phyloP scores from a whole-genome alignment of 305 asterid species.

The Solanum aculeatissimum region DNA sequence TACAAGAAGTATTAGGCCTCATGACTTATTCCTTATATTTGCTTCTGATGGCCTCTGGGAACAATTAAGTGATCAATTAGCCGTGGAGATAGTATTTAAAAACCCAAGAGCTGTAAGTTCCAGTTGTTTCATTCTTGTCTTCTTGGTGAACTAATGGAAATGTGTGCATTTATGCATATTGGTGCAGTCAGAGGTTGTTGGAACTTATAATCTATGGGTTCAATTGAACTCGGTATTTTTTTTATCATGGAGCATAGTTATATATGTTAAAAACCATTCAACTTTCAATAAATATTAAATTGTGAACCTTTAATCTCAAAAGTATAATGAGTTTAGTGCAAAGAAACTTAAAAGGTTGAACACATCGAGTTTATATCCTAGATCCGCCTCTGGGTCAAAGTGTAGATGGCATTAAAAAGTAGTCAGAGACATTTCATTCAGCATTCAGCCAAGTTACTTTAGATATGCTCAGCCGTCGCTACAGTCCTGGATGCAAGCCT shows the following conservation, averaged over 20 bases:
- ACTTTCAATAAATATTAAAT: not conserved
- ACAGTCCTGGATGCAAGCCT: not conserved
- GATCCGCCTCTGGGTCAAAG: not conserved
- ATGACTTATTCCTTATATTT: slow-evolving; percentile 73
- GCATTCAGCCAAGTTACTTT: not conserved
- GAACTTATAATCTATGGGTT: not conserved
- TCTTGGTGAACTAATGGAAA: not conserved
- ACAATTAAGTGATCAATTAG: slow-evolving; percentile 69
- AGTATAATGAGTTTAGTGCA: not conserved
- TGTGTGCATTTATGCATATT: not conserved
- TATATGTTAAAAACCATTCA: not conserved
- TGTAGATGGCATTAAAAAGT: not conserved
- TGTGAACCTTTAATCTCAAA: not conserved
- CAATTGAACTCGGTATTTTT: not conserved
- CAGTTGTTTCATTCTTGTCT: not conserved
- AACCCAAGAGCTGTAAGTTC: slow-evolving; percentile 78
- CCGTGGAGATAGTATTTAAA: slow-evolving; percentile 68
- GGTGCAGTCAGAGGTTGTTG: not conserved
- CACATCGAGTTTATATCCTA: not conserved
- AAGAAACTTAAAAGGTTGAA: not conserved
- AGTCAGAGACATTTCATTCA: not conserved
- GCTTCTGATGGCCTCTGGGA: slow-evolving; percentile 99
- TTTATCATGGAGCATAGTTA: not conserved
- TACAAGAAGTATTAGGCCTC: slow-evolving; percentile 62
- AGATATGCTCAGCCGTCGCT: not conserved